Evolutionary conservation across 345 rosid genomes (phyloP), one percentile per base, ranked within the genome.

Genomic region (Kandelia obovata): DNA sequence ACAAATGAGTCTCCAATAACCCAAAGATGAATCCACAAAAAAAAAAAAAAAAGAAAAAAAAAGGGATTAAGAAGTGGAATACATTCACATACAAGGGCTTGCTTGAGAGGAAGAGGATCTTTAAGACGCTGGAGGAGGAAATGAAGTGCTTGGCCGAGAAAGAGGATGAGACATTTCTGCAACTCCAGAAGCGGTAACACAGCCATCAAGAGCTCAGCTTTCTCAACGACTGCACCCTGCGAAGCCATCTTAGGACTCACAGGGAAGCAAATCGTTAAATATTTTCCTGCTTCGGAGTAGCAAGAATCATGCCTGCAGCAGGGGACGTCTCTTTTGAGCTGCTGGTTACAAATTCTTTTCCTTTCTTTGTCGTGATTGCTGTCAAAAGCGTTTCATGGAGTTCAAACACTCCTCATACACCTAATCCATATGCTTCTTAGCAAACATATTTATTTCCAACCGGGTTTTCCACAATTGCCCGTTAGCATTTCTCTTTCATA

Each of bases 111-210:
- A 75, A 58, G 21, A 19, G 11, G 55, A 64, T n/a, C 4, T 66
- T 66, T 61, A 3, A 64, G 4, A 31, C 21, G 47, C 27, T 52
- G 59, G 65, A 75, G 74, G 32, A 70, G 2, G 70, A 32, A 49
- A 65, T 64, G 66, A n/a, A 63, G 5, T 8, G 56, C 7, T 0
- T 69, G 52, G 32, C 47, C 19, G 21, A 26, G 1, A 10, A 35
- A 19, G 65, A 75, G 37, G 53, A 75, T 65, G 10, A 70, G 13
- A 49, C n/a, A 10, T 21, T 69, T 52, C 47, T 69, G 78, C 46
- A 69, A 35, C 61, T 64, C 43, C 17, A 75, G 58, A 56, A 64
- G 65, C 1, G 73, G 65, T 57, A 75, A 26, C 5, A 66, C 13
- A 15, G 19, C 30, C 59, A 9, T 16, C 56, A 34, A 25, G 10